A percentile compares a stretch with the other conserved stretches of the same genome.
Evolutionary conservation across 2,329 filamentous ascomycete species (phyloP).

Genomic region (Coleophoma crateriformis): DNA sequence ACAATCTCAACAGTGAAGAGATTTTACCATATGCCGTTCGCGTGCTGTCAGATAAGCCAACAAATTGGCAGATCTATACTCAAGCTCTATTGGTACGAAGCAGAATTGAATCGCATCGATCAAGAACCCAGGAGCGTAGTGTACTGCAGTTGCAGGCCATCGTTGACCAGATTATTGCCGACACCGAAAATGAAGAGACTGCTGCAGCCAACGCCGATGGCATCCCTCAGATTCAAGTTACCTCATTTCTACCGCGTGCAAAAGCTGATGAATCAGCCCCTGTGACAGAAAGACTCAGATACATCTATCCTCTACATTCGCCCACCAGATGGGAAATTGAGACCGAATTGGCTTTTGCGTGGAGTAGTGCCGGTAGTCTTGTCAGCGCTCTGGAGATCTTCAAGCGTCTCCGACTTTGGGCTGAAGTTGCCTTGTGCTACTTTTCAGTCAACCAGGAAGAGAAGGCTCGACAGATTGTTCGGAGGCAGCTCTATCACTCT

Average conservation of each 20-base stretch:
- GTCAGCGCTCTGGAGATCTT: conserved; percentile 93
- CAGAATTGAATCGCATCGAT: conserved; percentile 81
- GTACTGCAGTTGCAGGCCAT: conserved; percentile 91
- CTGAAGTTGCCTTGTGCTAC: conserved; percentile 82
- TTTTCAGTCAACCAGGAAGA: conserved; percentile 58
- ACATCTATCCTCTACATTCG: conserved; percentile 77
- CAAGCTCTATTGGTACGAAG: conserved; percentile 87
- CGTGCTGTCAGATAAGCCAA: conserved; percentile 81
- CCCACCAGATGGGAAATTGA: conserved; percentile 93
- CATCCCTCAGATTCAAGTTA: conserved; percentile 43
- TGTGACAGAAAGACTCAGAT: conserved; percentile 69
- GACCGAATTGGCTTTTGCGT: conserved; percentile 86
- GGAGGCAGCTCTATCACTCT: conserved; percentile 72
- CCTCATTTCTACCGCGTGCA: conserved; percentile 75
- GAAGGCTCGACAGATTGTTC: conserved; percentile 71
- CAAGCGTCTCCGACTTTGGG: conserved; percentile 87
- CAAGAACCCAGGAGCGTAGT: conserved; percentile 82
- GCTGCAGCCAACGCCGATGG: conserved; percentile 23
- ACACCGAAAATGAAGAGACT: conserved; percentile 46
- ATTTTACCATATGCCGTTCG: conserved; percentile 86
- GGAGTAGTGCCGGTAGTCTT: conserved; percentile 82
- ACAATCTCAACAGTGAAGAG: conserved; percentile 88
- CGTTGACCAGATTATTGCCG: conserved; percentile 89
- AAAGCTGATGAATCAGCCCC: conserved; percentile 74
- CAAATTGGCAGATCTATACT: conserved; percentile 97